Base-by-base conservation (phyloP, 176 grass and related monocot species). In the Eleusine indica region DNA sequence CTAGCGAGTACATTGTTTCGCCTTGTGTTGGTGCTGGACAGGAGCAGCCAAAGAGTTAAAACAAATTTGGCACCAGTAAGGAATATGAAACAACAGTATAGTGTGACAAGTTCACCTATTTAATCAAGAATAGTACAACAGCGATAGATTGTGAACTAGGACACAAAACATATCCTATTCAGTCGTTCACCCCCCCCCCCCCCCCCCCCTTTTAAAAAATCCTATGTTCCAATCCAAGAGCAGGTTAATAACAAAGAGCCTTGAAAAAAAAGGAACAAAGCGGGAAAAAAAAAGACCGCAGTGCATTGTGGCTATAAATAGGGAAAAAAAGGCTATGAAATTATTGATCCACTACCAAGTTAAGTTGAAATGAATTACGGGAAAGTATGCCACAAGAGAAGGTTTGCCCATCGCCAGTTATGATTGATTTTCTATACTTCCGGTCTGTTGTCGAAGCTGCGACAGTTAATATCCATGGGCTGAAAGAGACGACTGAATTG, bases 381-480 rank as follows among this genome's bases (percentile, higher is more conserved):
- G 85, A 94, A 89, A 94, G 63, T 66, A 81, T 71, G 16, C 82
- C 63, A 40, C 93, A 88, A 63, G 87, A 90, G 19, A 92, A 86
- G 77, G 69, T 28, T 65, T 82, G 76, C 64, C 91, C 87, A 80
- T 85, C 90, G 77, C 91, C 96, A 81, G 74, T 86, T 73, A 91
- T 56, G 66, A 95, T 74, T 37, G 87, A 83, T 73, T 93, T 95
- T 75, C 90, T 93, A 62, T 98, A 98, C 74, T 82, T 73, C 46
- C 93, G 83, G 38, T 95, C 91, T 15, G 89, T 94, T 25, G 73
- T 77, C 4, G 93, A 98, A 85, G 91, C 96, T 21, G 87, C 93
- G 21, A 98, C 91, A 75, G 91, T 98, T 74, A 81, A 90, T 84
- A 95, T 95, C 96, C 96, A 98, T 74, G 96, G 96, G 78, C 96